Evolutionary conservation across 805 yeast genomes (phyloP), one percentile per base, ranked within the genome.

Genomic region (Monosporozyma aquatica): DNA sequence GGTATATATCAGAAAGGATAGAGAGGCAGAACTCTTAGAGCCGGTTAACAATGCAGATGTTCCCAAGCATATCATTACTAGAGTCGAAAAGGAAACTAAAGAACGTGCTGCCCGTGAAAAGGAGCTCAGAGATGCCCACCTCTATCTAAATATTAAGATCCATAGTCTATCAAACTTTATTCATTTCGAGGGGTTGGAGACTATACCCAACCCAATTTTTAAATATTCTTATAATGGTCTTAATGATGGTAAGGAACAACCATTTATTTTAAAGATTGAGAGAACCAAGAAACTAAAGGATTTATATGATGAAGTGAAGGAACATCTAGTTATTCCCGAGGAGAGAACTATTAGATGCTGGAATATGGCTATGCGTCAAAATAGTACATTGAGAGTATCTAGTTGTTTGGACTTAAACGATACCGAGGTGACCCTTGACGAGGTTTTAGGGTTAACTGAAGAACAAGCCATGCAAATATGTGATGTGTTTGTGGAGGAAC

Each of bases 1-100:
- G 64, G 97, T 92, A 2, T 92, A 92, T 58, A 74, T 89, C 48
- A 73, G 95, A 42, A 78, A 84, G 55, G 65, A 74, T 2, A 74
- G 74, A 30, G 61, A 77, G 29, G 70, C 68, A 2, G 71, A 70
- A 10, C 69, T 90, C 13, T 68, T 92, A 45, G 78, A 76, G 10
- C 78, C 75, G 0, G 75, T 72, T 3, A 52, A 64, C 1, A 76
- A 74, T 17, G 72, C 63, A 3, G 79, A 72, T 38, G 72, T 76
- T 6, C 97, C 97, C 2, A 51, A 58, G 1, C 83, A 84, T 54
- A 77, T 92, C 20, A 75, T 84, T 0, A 64, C 69, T 15, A 80
- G 79, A 47, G 74, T 92, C 15, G 71, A 75, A 38, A 67, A 64
- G 38, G 97, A 90, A 54, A 65, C 67, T 9, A 74, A 69, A 43